phyloP scores from a whole-genome alignment of 768 basidiomycete species.

The Boletus coccyginus region DNA sequence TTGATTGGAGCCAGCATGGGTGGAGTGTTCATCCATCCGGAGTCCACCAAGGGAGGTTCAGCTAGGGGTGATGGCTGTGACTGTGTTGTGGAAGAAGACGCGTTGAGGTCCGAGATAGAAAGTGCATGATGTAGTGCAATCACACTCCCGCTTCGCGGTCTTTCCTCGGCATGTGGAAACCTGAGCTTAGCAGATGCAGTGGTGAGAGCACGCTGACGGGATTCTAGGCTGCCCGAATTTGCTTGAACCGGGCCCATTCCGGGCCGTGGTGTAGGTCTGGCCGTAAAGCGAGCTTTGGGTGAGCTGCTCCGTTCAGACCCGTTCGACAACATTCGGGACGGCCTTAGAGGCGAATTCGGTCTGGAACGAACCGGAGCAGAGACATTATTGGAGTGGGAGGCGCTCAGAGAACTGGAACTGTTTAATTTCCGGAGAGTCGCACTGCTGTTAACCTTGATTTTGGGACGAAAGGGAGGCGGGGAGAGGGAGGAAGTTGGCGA shows the following conservation, averaged over 20 bases:
- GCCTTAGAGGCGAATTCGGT: slow-evolving; percentile 38
- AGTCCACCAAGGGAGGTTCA: slow-evolving; percentile 11
- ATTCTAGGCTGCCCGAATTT: slow-evolving; percentile 16
- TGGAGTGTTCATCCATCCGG: slow-evolving; percentile 13
- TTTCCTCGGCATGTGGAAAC: slow-evolving; percentile 31
- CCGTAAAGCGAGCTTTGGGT: slow-evolving; percentile 24
- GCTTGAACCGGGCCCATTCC: slow-evolving; percentile 7
- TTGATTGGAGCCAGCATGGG: slow-evolving; percentile 29
- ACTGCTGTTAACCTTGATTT: slow-evolving; percentile 60
- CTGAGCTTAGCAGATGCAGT: slow-evolving; percentile 21
- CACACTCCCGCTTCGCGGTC: slow-evolving; percentile 31
- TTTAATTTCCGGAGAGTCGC: slow-evolving; percentile 37
- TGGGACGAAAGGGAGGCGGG: slow-evolving; percentile 40
- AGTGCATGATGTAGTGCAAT: slow-evolving; percentile 24
- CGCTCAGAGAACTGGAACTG: slow-evolving; percentile 20
- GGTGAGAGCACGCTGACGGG: slow-evolving; percentile 33
- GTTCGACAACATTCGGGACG: slow-evolving; percentile 35
- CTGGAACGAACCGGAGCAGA: slow-evolving; percentile 43
- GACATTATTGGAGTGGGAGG: slow-evolving; percentile 23
- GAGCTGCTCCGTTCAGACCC: slow-evolving; percentile 24
- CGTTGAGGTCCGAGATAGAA: slow-evolving; percentile 21
- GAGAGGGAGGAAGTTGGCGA: slow-evolving; percentile 26
- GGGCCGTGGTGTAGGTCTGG: slow-evolving; percentile 32
- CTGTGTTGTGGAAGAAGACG: slow-evolving; percentile 11
- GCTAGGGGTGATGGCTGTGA: slow-evolving; percentile 17